Evolutionary conservation across 352 stramenopile species (phyloP).

Genomic region (Pythium biforme): DNA sequence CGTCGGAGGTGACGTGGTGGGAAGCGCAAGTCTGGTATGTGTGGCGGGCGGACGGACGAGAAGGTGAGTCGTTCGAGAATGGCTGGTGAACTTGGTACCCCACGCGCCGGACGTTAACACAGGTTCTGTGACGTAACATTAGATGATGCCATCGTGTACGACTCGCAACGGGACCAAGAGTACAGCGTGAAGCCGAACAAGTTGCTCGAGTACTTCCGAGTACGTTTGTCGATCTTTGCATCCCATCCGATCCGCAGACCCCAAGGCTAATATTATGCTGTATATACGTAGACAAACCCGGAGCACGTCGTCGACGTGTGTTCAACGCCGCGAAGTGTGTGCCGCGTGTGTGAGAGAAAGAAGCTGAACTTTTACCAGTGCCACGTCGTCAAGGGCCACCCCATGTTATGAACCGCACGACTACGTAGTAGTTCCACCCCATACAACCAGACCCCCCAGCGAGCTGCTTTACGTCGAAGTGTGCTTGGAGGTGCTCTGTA

Average conservation of each 20-base stretch:
- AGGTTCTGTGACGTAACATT: background rate
- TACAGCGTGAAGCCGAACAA: conserved; percentile 2
- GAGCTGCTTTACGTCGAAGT: too few relatives aligned
- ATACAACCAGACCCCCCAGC: background rate
- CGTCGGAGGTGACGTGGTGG: conserved; percentile 67
- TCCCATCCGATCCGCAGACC: too few relatives aligned
- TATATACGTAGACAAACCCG: conserved; percentile 48
- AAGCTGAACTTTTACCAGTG: conserved; percentile 60
- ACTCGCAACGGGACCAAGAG: conserved; percentile 5
- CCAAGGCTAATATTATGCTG: too few relatives aligned
- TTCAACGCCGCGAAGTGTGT: conserved; percentile 41
- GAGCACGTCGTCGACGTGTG: conserved; percentile 75
- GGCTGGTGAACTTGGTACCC: background rate
- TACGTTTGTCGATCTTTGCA: background rate
- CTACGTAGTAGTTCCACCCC: background rate
- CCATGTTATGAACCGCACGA: conserved; percentile 52
- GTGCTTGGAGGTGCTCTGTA: too few relatives aligned
- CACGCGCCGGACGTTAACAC: too few relatives aligned
- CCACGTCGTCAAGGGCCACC: conserved; percentile 71
- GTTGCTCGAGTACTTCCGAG: conserved; percentile 4
- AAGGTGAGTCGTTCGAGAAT: conserved; percentile 38
- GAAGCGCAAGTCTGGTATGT: conserved; percentile 85
- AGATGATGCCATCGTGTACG: conserved; percentile 18
- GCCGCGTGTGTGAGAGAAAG: conserved; percentile 35
- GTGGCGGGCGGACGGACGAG: conserved; percentile 60